Base-by-base conservation (phyloP, 306 rosid genomes). In the Cyclanthera cordifolia region DNA sequence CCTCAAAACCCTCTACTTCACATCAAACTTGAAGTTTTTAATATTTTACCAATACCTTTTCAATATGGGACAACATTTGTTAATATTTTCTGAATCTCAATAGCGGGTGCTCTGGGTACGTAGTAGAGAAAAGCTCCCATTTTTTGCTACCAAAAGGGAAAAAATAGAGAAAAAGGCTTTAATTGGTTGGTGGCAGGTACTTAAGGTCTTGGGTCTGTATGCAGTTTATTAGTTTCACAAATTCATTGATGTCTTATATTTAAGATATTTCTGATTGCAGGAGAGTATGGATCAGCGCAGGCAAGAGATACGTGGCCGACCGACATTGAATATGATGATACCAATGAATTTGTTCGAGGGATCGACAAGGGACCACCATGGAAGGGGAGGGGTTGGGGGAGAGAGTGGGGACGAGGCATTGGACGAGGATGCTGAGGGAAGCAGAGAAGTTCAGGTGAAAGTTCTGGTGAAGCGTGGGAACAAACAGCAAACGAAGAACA, bases 391-490 rank as follows among this genome's bases (percentile, higher is more conserved):
- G 69, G 24, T 47, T 75, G 84, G 91, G 67, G 96, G 94, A 80
- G 96, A 93, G 76, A 90, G 94, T 76, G 96, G 95, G n/a, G 97
- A 90, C 21, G 97, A 94, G 78, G 84, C 80, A 3, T 67, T 85
- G 77, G 94, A 85, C 53, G 95, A 90, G 70, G 91, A 85, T 71
- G 82, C 85, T n/a, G 84, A 83, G 21, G 83, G 83, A 79, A 89
- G 74, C 84, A 93, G 73, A 75, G 96, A 89, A 77, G 83, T 94
- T 69, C 99, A 79, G 80, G 99, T 94, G 81, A 94, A 80, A 84
- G 99, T 94, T 76, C 97, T 94, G 70, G 96, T 94, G 79, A 94
- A 90, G 88, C 96, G 99, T 67, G 99, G 99, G 69, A 94, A 85
- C 90, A 90, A 90, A 81, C 99, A 94, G 75, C 97, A 94, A 74